Evolutionary conservation across 2,329 filamentous ascomycete species (phyloP).

Genomic region (Lecanicillium sp.): DNA sequence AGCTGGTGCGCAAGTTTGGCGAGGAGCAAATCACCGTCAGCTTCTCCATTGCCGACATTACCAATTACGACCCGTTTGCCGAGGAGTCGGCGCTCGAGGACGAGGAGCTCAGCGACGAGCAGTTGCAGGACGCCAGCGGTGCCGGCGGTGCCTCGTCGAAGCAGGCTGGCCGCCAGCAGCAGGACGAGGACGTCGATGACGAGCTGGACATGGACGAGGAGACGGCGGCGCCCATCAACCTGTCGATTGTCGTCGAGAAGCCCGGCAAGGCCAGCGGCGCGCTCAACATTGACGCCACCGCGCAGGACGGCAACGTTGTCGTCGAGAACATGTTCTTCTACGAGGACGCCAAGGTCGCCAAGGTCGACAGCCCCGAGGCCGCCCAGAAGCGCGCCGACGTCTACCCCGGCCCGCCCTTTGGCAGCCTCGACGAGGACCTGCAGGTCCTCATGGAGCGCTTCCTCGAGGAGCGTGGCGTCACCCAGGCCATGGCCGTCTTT

Average conservation of each 20-base stretch:
- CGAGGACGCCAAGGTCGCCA: slow-evolving; percentile 67
- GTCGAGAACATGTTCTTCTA: slow-evolving; percentile 92
- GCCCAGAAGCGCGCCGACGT: slow-evolving; percentile 68
- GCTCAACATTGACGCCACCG: slow-evolving; percentile 77
- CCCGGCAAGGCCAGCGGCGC: slow-evolving; percentile 62
- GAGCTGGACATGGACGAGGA: slow-evolving; percentile 40
- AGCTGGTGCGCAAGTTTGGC: slow-evolving; percentile 73
- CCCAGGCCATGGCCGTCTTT: slow-evolving; percentile 78
- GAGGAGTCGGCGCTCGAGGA: slow-evolving; percentile 28
- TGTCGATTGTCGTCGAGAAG: slow-evolving; percentile 87
- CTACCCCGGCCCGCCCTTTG: slow-evolving; percentile 88
- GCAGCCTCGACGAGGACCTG: slow-evolving; percentile 91
- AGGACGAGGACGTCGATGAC: slow-evolving; percentile 44
- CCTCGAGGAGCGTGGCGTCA: slow-evolving; percentile 89
- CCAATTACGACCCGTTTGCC: slow-evolving; percentile 29
- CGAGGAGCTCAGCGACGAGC: slow-evolving; percentile 29
- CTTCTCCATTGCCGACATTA: slow-evolving; percentile 35
- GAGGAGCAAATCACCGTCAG: slow-evolving; percentile 61
- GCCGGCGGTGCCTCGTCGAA: no score
- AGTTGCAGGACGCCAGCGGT: no score
- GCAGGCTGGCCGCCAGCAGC: slow-evolving; percentile 45
- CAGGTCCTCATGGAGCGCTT: slow-evolving; percentile 89
- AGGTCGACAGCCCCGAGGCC: slow-evolving; percentile 66
- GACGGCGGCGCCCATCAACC: slow-evolving; percentile 66
- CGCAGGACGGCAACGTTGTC: slow-evolving; percentile 77